Evolutionary conservation across 2,329 filamentous ascomycete species (phyloP).

Genomic region (Phoma sp.): DNA sequence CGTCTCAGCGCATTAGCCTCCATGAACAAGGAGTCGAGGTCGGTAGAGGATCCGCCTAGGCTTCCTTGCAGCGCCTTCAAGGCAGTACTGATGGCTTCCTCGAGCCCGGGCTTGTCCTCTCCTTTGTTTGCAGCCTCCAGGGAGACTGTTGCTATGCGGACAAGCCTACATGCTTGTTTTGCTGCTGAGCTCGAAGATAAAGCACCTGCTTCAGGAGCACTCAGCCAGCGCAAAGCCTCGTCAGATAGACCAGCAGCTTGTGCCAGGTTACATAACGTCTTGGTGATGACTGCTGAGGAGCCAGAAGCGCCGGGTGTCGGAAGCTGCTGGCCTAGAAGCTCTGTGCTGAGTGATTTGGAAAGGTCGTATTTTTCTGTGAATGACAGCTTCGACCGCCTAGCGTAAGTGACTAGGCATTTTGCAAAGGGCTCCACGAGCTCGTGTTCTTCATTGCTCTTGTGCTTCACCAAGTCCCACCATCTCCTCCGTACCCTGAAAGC

Average conservation of each 20-base stretch:
- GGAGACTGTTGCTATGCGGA: slow-evolving; percentile 42
- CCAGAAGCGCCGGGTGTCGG: background rate
- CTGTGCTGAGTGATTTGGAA: slow-evolving; percentile 37
- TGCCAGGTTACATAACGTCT: slow-evolving; percentile 41
- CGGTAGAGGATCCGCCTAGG: slow-evolving; percentile 40
- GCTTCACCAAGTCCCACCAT: slow-evolving; percentile 71
- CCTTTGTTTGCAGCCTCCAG: slow-evolving; percentile 38
- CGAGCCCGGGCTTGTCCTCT: slow-evolving; percentile 21
- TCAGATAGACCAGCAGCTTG: slow-evolving; percentile 43
- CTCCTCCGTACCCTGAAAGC: slow-evolving; percentile 68
- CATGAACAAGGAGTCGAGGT: slow-evolving; percentile 46
- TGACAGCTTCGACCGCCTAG: slow-evolving; percentile 57
- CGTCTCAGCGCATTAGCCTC: slow-evolving; percentile 46
- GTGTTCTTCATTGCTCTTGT: slow-evolving; percentile 66
- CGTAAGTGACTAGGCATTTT: slow-evolving; percentile 68
- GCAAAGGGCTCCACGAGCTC: slow-evolving; percentile 72
- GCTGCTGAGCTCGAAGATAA: slow-evolving; percentile 29
- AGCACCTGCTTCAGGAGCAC: slow-evolving; percentile 19
- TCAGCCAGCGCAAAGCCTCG: slow-evolving; percentile 46
- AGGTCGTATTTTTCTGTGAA: slow-evolving; percentile 51
- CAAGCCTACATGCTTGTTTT: slow-evolving; percentile 31
- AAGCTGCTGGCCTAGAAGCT: slow-evolving; percentile 3
- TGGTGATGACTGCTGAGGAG: slow-evolving; percentile 16
- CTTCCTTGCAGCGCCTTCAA: slow-evolving; percentile 38
- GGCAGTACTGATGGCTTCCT: slow-evolving; percentile 29